Conservation (phyloP, 139 green algal genomes). For the Chloropicon primus region DNA sequence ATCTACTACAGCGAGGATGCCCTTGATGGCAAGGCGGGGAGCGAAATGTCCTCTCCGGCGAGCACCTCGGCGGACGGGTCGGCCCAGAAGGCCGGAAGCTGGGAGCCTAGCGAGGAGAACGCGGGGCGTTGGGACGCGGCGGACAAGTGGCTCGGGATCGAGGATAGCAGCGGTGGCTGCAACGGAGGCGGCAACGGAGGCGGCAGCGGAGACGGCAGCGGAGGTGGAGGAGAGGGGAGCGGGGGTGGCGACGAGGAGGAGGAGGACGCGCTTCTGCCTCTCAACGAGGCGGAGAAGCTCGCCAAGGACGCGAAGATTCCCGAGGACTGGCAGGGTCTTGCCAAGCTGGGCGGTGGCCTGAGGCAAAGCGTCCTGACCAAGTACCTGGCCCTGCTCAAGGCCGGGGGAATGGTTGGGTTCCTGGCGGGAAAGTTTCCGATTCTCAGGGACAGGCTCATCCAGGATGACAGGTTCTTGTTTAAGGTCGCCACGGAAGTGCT, state of each 20-base stretch:
- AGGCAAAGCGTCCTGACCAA: background rate
- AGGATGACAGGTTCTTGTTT: conserved; percentile 74
- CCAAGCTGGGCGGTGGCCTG: background rate
- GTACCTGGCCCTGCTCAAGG: background rate
- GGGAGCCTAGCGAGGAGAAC: background rate
- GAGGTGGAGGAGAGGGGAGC: background rate
- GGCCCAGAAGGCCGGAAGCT: too few relatives aligned
- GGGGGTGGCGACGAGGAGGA: background rate
- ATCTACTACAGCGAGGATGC: too few relatives aligned
- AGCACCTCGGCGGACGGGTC: too few relatives aligned
- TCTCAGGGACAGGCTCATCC: conserved; percentile 69
- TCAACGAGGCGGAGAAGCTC: background rate
- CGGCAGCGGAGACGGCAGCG: background rate
- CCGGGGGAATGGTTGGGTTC: conserved; percentile 7
- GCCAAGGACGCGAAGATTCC: background rate
- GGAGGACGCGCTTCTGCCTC: background rate
- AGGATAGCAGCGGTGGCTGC: background rate
- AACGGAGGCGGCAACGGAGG: background rate
- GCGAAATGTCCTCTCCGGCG: too few relatives aligned
- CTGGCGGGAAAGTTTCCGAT: conserved; percentile 40
- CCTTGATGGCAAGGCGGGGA: too few relatives aligned
- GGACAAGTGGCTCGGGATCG: background rate
- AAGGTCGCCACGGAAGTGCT: conserved; percentile 69
- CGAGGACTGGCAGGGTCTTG: background rate
- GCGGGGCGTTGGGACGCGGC: background rate